These are phyloP conservation scores for Aspergillus avenaceus DNA, from an alignment of 495 filamentous ascomycete species.

Conservation along the genomic window DNA sequence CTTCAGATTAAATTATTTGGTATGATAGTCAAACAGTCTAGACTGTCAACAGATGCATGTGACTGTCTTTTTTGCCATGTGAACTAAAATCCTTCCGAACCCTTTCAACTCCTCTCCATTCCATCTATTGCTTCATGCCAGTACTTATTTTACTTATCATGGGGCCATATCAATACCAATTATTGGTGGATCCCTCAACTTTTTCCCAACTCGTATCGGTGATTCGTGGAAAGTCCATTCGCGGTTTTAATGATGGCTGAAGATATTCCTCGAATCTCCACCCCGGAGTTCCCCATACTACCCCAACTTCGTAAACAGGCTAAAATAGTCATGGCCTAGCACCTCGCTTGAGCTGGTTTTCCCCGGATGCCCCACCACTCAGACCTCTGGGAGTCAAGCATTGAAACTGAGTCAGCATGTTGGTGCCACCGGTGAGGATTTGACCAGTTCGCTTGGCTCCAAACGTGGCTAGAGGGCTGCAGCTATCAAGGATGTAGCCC, in stretches of 20 bases:
- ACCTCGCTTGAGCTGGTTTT: conserved; percentile 7
- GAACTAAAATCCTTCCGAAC: background rate
- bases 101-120: background rate
- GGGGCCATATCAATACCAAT: background rate
- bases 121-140: background rate
- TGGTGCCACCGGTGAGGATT: conserved; percentile 17
- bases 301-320: background rate
- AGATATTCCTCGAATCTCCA: conserved; percentile 36
- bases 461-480: conserved; percentile 9
- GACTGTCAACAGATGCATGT: too few species aligned
- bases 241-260: conserved; percentile 15
- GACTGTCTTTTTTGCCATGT: background rate
- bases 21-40: too few species aligned
- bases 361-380: conserved; percentile 29
- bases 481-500: background rate
- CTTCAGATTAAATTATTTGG: too few species aligned
- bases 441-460: conserved; percentile 10
- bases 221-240: conserved; percentile 37
- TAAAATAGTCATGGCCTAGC: background rate
- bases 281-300: conserved; percentile 24
- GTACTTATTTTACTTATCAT: conserved; percentile 1
- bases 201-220: conserved; percentile 8
- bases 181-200: conserved; percentile 35
- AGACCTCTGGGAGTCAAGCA: conserved; percentile 19
- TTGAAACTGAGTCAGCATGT: conserved; percentile 15